Evolutionary conservation across 1,284 basidiomycete genomes (phyloP), one percentile per base, ranked within the genome.

Genomic region (Pisolithus thermaeus): DNA sequence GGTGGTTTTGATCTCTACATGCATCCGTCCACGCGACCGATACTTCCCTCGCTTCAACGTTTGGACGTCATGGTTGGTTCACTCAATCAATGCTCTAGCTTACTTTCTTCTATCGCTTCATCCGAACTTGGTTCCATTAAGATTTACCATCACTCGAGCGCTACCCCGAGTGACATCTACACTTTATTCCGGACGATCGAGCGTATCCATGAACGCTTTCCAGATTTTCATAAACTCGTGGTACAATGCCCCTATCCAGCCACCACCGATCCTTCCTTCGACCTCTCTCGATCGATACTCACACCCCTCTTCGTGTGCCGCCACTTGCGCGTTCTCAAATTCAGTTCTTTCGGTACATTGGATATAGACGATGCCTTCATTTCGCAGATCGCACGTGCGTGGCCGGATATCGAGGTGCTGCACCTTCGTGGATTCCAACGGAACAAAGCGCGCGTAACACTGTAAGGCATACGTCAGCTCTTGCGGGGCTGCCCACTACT

Each of bases 371-470:
- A 69, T n/a, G 51, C 38, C 3, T 69, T 65, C 46, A 36, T 65
- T 37, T 54, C 51, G 12, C 52, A 58, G 16, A 66, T 62, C 0
- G 65, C 61, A 14, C 45, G 39, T 8, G 66, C 64, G 1, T 69
- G 64, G 67, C 56, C 61, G 4, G 32, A 46, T 1, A 50, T 65
- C 16, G 61, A 58, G 20, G 64, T 66, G n/a, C 50, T 65, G 2
- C 55, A 61, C 40, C 57, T 66, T 41, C 60, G 56, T 14, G 12
- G 12, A 14, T 12, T 14, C 25, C 25, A 27, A 27, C 25, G 25
- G 25, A 27, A 27, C 25, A 12, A 61, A 2, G 49, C 48, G 20
- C 59, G 47, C 56, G 8, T 53, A 22, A 52, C 50, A 49, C 11
- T 14, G 32, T 3, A 14, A 35, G 12, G 32, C 5, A 35, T 14